A percentile compares a stretch with the other conserved stretches of the same genome.
phyloP scores from a whole-genome alignment of 768 basidiomycete species.

The Pulveroboletus sp. region DNA sequence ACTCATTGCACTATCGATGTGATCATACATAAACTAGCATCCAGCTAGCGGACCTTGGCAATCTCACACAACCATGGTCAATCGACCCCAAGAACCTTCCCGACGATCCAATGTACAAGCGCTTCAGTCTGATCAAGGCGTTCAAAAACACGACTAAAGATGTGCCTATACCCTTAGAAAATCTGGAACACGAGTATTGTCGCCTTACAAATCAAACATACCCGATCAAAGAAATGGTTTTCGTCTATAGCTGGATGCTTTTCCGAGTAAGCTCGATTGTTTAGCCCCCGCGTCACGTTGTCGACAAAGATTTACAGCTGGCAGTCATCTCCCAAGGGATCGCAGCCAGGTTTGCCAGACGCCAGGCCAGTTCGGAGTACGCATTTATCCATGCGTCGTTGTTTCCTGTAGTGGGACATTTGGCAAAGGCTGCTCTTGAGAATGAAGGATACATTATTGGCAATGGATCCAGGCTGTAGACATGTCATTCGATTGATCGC shows the following conservation, averaged over 20 bases:
- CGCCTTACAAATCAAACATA: slow-evolving; percentile 60
- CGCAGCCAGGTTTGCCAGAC: slow-evolving; percentile 78
- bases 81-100: slow-evolving; percentile 46
- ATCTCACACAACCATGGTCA: slow-evolving; percentile 84
- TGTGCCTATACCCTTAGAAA: slow-evolving; percentile 64
- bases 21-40: background rate
- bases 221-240: slow-evolving; percentile 77
- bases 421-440: slow-evolving; percentile 61
- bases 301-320: slow-evolving; percentile 39
- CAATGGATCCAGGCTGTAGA: slow-evolving; percentile 27
- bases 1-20: background rate
- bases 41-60: slow-evolving; percentile 85
- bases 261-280: slow-evolving; percentile 55
- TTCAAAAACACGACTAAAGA: slow-evolving; percentile 61
- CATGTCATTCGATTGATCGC: background rate
- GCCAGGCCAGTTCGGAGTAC: slow-evolving; percentile 86
- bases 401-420: slow-evolving; percentile 61
- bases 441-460: slow-evolving; percentile 42
- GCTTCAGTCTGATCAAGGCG: slow-evolving; percentile 40
- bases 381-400: slow-evolving; percentile 46
- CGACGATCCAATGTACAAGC: slow-evolving; percentile 10
- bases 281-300: background rate
- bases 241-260: slow-evolving; percentile 83
- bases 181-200: slow-evolving; percentile 82
- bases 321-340: slow-evolving; percentile 88